A percentile compares a stretch with the other conserved stretches of the same genome.
These are phyloP conservation scores for Galerina sulciceps DNA, from an alignment of 768 basidiomycete genomes.

Conservation along the genomic window DNA sequence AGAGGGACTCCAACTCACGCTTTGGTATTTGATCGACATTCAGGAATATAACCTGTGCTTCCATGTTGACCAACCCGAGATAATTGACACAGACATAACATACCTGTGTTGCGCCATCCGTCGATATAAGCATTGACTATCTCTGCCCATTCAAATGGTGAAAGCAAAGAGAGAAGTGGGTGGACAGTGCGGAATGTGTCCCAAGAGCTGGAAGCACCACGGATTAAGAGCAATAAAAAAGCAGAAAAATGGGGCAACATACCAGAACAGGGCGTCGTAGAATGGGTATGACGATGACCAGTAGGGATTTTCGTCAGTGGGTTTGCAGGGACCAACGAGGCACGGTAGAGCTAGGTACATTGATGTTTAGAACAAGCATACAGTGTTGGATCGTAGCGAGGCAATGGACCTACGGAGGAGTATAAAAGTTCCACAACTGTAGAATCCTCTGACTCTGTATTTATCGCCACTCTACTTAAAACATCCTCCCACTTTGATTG, in stretches of 20 bases:
- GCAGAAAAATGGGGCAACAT: constrained; percentile 7
- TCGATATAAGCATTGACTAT: constrained; percentile 54
- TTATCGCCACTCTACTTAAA: constrained; percentile 38
- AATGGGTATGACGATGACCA: constrained; percentile 51
- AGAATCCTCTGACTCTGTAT: constrained; percentile 40
- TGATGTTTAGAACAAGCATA: background rate
- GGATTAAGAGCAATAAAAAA: background rate
- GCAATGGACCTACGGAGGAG: constrained; percentile 40
- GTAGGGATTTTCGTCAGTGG: constrained; percentile 55
- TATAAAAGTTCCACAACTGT: constrained; percentile 49
- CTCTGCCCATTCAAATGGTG: constrained; percentile 49
- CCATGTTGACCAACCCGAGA: too few relatives aligned
- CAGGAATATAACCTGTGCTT: constrained; percentile 47
- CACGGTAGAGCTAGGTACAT: constrained; percentile 46
- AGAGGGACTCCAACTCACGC: constrained; percentile 35
- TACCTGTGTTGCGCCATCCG: constrained; percentile 53
- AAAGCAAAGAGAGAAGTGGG: constrained; percentile 48
- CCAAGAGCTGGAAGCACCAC: constrained; percentile 44
- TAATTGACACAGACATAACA: background rate
- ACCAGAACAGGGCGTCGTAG: constrained; percentile 58
- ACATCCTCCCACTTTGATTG: constrained; percentile 46
- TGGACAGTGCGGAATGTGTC: constrained; percentile 59
- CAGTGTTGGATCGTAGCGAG: background rate
- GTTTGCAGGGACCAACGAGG: constrained; percentile 55
- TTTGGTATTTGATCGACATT: constrained; percentile 55